These are phyloP conservation scores for Coleophoma cylindrospora DNA, from an alignment of 2,329 filamentous ascomycete genomes.

Conservation along the genomic window DNA sequence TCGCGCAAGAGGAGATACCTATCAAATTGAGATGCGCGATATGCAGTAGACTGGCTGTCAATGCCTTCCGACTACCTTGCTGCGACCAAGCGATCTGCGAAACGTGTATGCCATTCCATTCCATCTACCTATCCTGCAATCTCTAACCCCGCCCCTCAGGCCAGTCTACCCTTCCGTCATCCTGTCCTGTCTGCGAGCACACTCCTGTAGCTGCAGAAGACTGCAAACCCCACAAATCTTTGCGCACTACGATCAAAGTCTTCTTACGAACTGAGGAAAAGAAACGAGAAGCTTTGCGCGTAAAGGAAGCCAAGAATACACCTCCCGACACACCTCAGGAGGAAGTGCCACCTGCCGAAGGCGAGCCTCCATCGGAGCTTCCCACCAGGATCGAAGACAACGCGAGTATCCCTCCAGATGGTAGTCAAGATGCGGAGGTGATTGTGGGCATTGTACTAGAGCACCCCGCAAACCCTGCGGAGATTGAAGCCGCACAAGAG, in stretches of 20 bases:
- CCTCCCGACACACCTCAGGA: constrained; percentile 26
- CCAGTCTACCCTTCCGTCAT: constrained; percentile 68
- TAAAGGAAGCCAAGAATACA: constrained; percentile 31
- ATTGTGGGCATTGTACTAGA: neutral
- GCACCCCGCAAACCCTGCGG: constrained; percentile 2
- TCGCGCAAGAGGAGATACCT: constrained; percentile 70
- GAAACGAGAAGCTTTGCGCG: constrained; percentile 66
- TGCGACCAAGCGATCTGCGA: constrained; percentile 95
- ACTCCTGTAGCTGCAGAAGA: constrained; percentile 80
- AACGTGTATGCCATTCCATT: constrained; percentile 52
- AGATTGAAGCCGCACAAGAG: constrained; percentile 11
- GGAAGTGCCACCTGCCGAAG: constrained; percentile 16
- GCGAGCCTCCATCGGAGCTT: constrained; percentile 7
- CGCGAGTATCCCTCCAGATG: constrained; percentile 2
- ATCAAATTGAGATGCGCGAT: constrained; percentile 92
- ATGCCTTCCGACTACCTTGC: constrained; percentile 87
- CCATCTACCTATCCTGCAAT: neutral
- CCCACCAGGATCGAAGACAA: constrained; percentile 1
- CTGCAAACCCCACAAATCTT: constrained; percentile 81
- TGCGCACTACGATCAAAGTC: constrained; percentile 88
- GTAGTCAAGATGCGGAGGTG: constrained; percentile 4
- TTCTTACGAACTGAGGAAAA: constrained; percentile 90
- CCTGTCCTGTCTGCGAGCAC: constrained; percentile 92
- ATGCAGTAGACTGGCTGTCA: constrained; percentile 85
- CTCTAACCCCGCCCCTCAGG: constrained; percentile 41